Percentiles rank a stretch among this genome's conserved stretches.
Conservation (phyloP, 164 flowering plant genomes). For the Buxus sempervirens region DNA sequence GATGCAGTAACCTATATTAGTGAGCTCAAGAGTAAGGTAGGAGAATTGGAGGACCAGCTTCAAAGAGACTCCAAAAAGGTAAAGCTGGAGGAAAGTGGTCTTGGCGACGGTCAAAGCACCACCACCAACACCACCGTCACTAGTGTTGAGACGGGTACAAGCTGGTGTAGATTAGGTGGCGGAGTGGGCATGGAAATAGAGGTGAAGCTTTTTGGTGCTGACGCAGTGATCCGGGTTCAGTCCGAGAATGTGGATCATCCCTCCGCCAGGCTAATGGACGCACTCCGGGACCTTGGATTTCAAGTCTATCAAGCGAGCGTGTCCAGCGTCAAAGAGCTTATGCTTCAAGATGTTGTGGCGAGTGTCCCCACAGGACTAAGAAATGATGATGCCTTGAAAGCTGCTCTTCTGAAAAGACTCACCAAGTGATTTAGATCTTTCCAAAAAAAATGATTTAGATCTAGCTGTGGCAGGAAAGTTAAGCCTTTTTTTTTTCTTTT, state of each 20-base stretch:
- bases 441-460: too few relatives aligned
- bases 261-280: constrained; percentile 51
- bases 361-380: constrained; percentile 38
- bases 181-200: constrained; percentile 36
- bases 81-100: constrained; percentile 22
- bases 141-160: constrained; percentile 10
- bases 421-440: too few relatives aligned
- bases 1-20: constrained; percentile 78
- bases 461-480: too few relatives aligned
- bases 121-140: constrained; percentile 17
- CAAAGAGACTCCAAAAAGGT: constrained; percentile 25
- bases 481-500: too few relatives aligned
- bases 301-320: constrained; percentile 65
- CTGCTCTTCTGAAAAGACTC: constrained; percentile 24
- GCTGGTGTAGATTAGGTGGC: neutral
- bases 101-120: constrained; percentile 25
- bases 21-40: constrained; percentile 45
- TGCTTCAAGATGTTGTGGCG: constrained; percentile 73
- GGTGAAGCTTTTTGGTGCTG: constrained; percentile 57
- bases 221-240: constrained; percentile 65
- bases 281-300: constrained; percentile 51
- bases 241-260: constrained; percentile 56
- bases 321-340: constrained; percentile 49
- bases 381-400: constrained; percentile 37
- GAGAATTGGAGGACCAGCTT: constrained; percentile 40